Conservation (phyloP, 345 rosid species). For the Moricandia moricandioides region DNA sequence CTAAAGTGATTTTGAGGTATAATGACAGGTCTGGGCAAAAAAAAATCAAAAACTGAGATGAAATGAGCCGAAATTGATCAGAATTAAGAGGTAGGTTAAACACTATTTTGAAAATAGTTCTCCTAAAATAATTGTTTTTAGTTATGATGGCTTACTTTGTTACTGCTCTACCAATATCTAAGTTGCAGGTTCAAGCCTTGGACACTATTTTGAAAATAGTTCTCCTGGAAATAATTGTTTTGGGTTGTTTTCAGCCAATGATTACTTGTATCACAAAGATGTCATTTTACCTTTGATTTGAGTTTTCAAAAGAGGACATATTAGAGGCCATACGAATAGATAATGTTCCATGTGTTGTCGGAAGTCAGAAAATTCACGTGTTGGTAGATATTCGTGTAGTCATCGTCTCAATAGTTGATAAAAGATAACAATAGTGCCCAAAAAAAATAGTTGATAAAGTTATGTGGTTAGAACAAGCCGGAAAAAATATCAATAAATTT, state of each 20-base stretch:
- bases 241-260: neutral
- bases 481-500: no score
- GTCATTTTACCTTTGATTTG: neutral
- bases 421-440: no score
- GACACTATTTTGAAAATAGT: neutral
- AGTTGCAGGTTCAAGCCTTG: neutral
- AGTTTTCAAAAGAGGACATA: neutral
- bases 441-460: no score
- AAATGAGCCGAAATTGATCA: neutral
- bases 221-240: neutral
- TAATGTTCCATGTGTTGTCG: neutral
- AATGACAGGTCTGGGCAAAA: neutral
- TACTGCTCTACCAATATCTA: neutral
- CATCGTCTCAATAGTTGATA: neutral
- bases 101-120: neutral
- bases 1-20: neutral
- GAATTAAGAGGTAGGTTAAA: neutral
- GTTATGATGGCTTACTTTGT: neutral
- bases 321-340: neutral
- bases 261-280: neutral
- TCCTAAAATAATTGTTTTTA: neutral
- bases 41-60: neutral
- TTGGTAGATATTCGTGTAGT: neutral
- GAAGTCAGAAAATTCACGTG: neutral
- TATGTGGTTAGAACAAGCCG: no score